These are phyloP conservation scores for Alternaria hordeiaustralica DNA, from an alignment of 2,329 filamentous ascomycete species.

Conservation along the genomic window DNA sequence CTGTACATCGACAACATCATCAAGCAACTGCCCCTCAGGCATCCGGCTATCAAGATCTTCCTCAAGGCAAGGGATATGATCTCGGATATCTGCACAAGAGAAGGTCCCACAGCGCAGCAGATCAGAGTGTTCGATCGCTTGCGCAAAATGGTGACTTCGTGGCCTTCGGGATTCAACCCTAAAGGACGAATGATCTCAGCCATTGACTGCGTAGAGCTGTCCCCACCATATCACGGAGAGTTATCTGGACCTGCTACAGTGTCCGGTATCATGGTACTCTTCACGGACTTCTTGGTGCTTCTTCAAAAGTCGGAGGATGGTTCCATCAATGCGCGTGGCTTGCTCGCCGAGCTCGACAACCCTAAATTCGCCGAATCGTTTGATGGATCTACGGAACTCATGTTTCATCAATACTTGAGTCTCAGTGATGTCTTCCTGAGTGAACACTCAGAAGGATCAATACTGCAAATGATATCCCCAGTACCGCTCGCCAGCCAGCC, in stretches of 20 bases:
- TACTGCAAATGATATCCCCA: conserved; percentile 72
- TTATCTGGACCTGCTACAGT: conserved; percentile 53
- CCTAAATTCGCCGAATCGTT: conserved; percentile 58
- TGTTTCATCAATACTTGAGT: conserved; percentile 75
- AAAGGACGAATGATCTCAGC: conserved; percentile 81
- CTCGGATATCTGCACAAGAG: conserved; percentile 94
- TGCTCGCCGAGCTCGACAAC: conserved; percentile 86
- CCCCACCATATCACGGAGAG: conserved; percentile 70
- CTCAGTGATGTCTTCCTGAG: conserved; percentile 76
- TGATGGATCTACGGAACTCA: conserved; percentile 63
- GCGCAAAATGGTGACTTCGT: conserved; percentile 76
- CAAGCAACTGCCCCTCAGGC: conserved; percentile 80
- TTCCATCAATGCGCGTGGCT: conserved; percentile 73
- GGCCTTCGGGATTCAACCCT: conserved; percentile 75
- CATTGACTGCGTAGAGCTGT: conserved; percentile 78
- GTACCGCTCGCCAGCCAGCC: conserved; percentile 30
- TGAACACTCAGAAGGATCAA: conserved; percentile 65
- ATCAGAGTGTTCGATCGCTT: conserved; percentile 76
- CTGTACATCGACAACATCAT: conserved; percentile 96
- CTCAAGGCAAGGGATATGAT: conserved; percentile 92
- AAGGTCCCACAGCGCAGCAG: conserved; percentile 72
- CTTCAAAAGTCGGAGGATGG: conserved; percentile 72
- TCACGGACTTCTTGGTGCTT: conserved; percentile 80
- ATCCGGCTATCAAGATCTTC: conserved; percentile 82
- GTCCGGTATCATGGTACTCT: conserved; percentile 78